Base-by-base conservation (phyloP, 2,329 filamentous ascomycete species). In the Capronia epimyces region DNA sequence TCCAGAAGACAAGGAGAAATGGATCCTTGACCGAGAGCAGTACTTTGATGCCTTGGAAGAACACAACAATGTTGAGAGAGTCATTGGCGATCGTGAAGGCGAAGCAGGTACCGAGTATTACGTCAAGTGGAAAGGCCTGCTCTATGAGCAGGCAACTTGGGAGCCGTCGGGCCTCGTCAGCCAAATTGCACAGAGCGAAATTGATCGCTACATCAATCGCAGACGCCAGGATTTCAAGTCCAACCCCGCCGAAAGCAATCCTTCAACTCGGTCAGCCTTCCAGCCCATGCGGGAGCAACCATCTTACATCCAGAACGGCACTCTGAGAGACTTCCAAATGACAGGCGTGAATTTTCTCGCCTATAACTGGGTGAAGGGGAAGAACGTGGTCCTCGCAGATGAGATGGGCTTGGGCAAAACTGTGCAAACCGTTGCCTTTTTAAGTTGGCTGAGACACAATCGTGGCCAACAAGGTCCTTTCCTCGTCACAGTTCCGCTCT, bases 351-450 rank as follows among this genome's bases (percentile, higher is more conserved):
- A 97, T 72, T 98, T 96, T 69, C 75, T 98, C 56, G 88, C 88
- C 40, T 89, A 95, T 70, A 95, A 97, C 69, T 98, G 94, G 94
- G 88, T 87, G 46, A 84, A 86, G 63, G 84, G 83, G 49, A 93
- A 93, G 68, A 98, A 97, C 62, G 93, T 97, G 64, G 96, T 98
- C 62, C 79, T 98, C 46, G 93, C 93, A 43, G 93, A 98, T 66
- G 93, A 98, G 71, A 98, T 98, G 93, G 93, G 93, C 62, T 78
- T 98, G 12, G 93, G 93, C 22, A 98, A 98, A 73, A 98, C 93
- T 0, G 93, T 98, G 0, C 93, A 98, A 71, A 96, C 91, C 0
- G 90, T 98, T 22, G 84, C 91, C 0, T 97, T 97, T 67, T 85
- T 98, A 68, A 96, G 91, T 66, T 98, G 93, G 91, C 78, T 98